Percentiles rank a stretch among this genome's conserved stretches.
These are phyloP conservation scores for Pyricularia pennisetigena DNA, from an alignment of 2,329 filamentous ascomycete species.

Conservation along the genomic window DNA sequence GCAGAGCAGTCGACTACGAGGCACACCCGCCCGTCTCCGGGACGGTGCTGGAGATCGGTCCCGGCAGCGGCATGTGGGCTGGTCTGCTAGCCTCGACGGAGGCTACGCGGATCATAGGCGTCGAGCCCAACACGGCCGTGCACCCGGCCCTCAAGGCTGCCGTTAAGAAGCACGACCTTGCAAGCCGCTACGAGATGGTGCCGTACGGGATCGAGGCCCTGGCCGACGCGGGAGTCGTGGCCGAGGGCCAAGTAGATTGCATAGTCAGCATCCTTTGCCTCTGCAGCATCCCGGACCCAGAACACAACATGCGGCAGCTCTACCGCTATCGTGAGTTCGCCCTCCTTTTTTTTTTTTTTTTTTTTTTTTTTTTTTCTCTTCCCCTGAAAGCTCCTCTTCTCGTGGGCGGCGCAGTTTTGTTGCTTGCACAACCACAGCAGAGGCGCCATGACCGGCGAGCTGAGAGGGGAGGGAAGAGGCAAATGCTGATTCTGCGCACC, in stretches of 20 bases:
- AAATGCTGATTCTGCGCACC: neutral
- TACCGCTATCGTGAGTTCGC: constrained; percentile 31
- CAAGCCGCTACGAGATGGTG: constrained; percentile 49
- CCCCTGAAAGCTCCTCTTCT: neutral
- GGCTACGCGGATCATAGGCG: constrained; percentile 41
- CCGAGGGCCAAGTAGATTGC: constrained; percentile 43
- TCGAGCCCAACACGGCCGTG: constrained; percentile 51
- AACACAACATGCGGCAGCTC: constrained; percentile 42
- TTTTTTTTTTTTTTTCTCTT: neutral
- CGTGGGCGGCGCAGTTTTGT: neutral
- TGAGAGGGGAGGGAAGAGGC: no score
- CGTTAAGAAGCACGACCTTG: constrained; percentile 40
- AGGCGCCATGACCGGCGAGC: neutral
- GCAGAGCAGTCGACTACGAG: constrained; percentile 21
- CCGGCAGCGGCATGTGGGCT: constrained; percentile 52
- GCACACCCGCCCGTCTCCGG: constrained; percentile 31
- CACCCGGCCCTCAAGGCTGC: constrained; percentile 35
- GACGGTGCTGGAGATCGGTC: constrained; percentile 51
- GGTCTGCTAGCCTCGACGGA: constrained; percentile 31
- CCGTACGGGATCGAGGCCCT: constrained; percentile 54
- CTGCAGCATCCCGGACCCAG: constrained; percentile 53
- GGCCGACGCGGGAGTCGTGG: constrained; percentile 29
- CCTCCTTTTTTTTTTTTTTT: neutral
- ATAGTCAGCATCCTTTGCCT: constrained; percentile 53
- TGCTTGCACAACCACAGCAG: neutral